A percentile compares a stretch with the other conserved stretches of the same genome.
Evolutionary conservation across 2,329 filamentous ascomycete species (phyloP).

Genomic region (Microsporum ferrugineum): DNA sequence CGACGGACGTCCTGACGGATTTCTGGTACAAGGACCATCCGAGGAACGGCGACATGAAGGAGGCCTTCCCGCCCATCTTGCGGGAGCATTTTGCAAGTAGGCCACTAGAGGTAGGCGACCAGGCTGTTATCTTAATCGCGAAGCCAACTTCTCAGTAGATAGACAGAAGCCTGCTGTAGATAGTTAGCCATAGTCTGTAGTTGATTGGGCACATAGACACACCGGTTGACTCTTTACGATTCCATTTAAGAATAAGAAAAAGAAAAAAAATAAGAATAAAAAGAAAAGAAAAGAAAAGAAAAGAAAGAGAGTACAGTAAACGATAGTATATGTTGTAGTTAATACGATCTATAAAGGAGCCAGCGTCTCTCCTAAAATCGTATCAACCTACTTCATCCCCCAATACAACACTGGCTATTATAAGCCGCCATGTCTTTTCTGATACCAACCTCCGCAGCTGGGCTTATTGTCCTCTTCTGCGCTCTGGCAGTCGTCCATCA

Average conservation of each 20-base stretch:
- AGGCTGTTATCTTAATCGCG: background rate
- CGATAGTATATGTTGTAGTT: no score
- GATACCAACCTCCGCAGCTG: background rate
- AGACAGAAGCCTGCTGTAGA: background rate
- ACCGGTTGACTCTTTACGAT: no score
- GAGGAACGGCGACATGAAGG: constrained; percentile 1
- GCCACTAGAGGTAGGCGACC: background rate
- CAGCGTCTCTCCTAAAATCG: no score
- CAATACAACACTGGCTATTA: background rate
- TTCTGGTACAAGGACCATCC: constrained; percentile 3
- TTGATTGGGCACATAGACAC: no score
- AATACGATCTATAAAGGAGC: no score
- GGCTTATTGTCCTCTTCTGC: background rate
- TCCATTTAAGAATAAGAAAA: no score
- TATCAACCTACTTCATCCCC: background rate
- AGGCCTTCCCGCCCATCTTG: constrained; percentile 1
- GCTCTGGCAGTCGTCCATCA: background rate
- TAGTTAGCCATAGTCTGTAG: background rate
- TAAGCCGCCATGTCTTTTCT: background rate
- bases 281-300: no score
- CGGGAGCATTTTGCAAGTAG: background rate
- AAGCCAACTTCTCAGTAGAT: background rate
- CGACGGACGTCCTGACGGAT: constrained; percentile 1
- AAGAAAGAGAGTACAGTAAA: no score
- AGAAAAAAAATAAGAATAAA: no score